Percentiles rank a stretch among this genome's conserved stretches.
Evolutionary conservation across 2,329 filamentous ascomycete genomes (phyloP).

Genomic region (Rutstroemia sp.): DNA sequence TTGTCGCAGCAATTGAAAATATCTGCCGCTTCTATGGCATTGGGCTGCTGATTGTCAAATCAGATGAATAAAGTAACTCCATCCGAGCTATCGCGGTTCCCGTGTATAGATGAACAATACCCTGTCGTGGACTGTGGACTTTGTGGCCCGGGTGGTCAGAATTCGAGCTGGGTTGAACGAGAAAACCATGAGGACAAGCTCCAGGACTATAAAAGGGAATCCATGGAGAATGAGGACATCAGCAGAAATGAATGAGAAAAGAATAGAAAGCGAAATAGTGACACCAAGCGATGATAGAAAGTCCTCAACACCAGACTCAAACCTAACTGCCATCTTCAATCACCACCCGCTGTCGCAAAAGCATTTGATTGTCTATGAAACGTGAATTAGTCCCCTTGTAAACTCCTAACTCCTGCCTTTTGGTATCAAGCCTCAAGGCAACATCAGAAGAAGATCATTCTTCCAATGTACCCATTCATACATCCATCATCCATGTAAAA

Average conservation of each 20-base stretch:
- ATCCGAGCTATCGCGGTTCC: background rate
- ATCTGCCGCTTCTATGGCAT: background rate
- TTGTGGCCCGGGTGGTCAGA: too few species aligned
- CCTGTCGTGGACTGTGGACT: too few species aligned
- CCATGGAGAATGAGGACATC: too few species aligned
- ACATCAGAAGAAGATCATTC: background rate
- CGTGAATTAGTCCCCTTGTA: background rate
- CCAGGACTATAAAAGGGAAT: too few species aligned
- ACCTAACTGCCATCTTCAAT: too few species aligned
- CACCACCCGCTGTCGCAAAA: background rate
- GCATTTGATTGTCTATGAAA: background rate
- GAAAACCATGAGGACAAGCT: too few species aligned
- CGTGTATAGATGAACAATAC: background rate
- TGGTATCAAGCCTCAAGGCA: background rate
- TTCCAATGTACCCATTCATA: background rate
- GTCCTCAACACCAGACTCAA: too few species aligned
- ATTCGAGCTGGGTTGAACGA: too few species aligned
- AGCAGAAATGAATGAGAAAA: too few species aligned
- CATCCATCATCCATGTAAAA: slow-evolving; percentile 8
- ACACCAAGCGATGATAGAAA: too few species aligned
- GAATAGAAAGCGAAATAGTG: too few species aligned
- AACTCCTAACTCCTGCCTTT: background rate
- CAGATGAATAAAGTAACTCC: background rate
- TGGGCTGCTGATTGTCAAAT: background rate
- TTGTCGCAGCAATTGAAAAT: background rate